phyloP scores from a whole-genome alignment of 2,329 filamentous ascomycete genomes.

The Penicillium sp. region DNA sequence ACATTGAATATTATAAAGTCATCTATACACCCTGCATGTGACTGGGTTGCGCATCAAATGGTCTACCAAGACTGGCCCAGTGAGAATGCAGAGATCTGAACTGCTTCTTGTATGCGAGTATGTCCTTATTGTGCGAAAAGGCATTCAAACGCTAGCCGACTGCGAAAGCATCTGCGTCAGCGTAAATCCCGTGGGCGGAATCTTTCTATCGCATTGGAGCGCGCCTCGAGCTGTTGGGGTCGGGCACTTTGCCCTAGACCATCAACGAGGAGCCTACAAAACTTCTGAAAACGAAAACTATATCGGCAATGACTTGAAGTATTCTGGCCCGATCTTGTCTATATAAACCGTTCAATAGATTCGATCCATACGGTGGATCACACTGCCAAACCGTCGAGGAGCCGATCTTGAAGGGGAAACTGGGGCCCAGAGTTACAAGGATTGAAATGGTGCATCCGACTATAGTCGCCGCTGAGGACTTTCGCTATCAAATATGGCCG shows the following conservation, averaged over 20 bases:
- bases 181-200: constrained; percentile 1
- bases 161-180: constrained; percentile 5
- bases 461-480: constrained; percentile 6
- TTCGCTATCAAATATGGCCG: constrained; percentile 4
- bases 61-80: not conserved
- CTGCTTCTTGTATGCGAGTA: constrained; percentile 3
- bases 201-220: constrained; percentile 2
- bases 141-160: constrained; percentile 5
- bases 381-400: too few relatives aligned
- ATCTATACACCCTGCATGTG: not conserved
- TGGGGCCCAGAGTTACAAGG: too few relatives aligned
- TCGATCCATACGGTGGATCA: too few relatives aligned
- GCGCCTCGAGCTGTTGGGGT: constrained; percentile 1
- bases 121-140: constrained; percentile 5
- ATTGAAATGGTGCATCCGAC: not conserved
- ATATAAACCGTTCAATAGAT: not conserved
- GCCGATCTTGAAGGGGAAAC: too few relatives aligned
- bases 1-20: too few relatives aligned
- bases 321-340: not conserved
- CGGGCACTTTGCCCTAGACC: not conserved
- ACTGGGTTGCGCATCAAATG: not conserved
- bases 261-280: not conserved
- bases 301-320: not conserved
- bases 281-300: not conserved
- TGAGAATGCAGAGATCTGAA: constrained; percentile 2